A percentile compares a stretch with the other conserved stretches of the same genome.
phyloP scores from a whole-genome alignment of 176 grass and related monocot species.

The Hsuehochloa calcarea region DNA sequence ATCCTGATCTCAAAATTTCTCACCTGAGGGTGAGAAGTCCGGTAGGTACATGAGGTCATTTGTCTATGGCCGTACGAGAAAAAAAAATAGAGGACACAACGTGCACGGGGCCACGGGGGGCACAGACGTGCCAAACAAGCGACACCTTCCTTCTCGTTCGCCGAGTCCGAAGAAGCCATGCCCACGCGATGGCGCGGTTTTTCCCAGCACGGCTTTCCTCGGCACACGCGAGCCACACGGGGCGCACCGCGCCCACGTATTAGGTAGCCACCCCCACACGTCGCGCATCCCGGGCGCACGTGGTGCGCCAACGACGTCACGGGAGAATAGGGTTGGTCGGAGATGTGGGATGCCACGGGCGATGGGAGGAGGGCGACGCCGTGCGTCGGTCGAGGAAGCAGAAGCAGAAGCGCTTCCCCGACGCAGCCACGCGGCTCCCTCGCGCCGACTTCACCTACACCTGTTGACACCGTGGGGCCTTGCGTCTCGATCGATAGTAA shows the following conservation, averaged over 20 bases:
- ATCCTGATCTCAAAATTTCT: neutral
- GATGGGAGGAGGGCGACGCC: neutral
- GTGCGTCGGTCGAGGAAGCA: neutral
- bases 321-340: no score
- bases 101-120: neutral
- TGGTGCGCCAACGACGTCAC: neutral
- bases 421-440: neutral
- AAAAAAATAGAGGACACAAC: neutral
- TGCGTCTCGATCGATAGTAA: neutral
- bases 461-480: neutral
- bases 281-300: neutral
- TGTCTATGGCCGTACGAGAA: neutral
- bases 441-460: constrained; percentile 16
- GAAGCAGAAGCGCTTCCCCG: neutral
- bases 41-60: neutral
- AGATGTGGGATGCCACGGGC: neutral
- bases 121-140: neutral
- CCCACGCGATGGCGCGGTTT: neutral
- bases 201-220: neutral
- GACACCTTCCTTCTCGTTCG: neutral
- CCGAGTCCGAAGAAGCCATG: neutral
- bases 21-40: neutral
- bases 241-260: neutral
- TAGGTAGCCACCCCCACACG: neutral
- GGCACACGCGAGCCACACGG: neutral